phyloP scores from a whole-genome alignment of 305 asterid species.

The Fraxinus ornus region DNA sequence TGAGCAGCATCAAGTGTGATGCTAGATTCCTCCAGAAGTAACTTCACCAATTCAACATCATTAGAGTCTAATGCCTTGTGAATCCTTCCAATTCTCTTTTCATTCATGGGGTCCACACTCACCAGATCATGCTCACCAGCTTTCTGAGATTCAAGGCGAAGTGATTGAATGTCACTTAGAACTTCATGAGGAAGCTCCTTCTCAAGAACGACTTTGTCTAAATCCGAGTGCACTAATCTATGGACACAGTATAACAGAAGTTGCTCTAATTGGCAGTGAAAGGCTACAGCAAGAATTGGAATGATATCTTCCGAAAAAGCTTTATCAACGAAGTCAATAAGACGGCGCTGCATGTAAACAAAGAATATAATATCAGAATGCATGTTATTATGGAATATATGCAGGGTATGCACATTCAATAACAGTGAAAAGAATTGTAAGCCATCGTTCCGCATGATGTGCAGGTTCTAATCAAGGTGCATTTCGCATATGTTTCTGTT shows the following conservation, averaged over 20 bases:
- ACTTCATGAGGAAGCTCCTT: constrained; percentile 61
- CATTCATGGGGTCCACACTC: constrained; percentile 40
- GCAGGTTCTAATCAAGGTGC: not conserved
- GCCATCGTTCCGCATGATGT: not conserved
- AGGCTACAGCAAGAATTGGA: constrained; percentile 61
- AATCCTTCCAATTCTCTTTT: constrained; percentile 55
- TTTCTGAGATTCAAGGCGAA: constrained; percentile 36
- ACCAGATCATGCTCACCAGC: constrained; percentile 34
- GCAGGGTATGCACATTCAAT: not conserved
- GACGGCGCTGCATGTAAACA: constrained; percentile 48
- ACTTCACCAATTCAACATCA: constrained; percentile 57
- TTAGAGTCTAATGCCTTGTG: constrained; percentile 74
- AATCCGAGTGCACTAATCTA: constrained; percentile 50
- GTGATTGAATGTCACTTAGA: constrained; percentile 35
- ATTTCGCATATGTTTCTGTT: no score
- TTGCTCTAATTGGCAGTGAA: constrained; percentile 40
- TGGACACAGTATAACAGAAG: constrained; percentile 47
- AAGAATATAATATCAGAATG: not conserved
- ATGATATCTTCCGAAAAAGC: constrained; percentile 62
- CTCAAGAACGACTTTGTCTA: constrained; percentile 48
- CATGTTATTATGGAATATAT: not conserved
- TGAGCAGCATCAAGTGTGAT: constrained; percentile 59
- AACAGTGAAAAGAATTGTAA: not conserved
- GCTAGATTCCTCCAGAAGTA: constrained; percentile 67
- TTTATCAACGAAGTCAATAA: constrained; percentile 54